phyloP scores from a whole-genome alignment of 2,329 filamentous ascomycete species.

The Fusarium foetens region DNA sequence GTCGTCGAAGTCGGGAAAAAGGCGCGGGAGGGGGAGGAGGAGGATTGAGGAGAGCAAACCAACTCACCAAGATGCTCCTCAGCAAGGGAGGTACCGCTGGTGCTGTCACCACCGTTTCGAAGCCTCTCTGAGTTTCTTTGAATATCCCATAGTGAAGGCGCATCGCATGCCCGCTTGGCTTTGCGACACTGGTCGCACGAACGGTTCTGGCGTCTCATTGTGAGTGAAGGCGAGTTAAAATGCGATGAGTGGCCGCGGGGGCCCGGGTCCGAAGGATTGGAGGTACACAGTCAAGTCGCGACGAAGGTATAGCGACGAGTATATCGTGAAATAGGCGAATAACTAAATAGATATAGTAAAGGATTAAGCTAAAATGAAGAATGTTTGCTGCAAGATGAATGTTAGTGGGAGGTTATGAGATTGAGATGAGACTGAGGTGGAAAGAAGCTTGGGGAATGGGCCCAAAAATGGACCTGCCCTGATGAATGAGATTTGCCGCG shows the following conservation, averaged over 20 bases:
- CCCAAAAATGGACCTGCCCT: constrained; percentile 16
- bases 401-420: constrained; percentile 20
- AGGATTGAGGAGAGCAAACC: neutral
- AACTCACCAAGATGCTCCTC: constrained; percentile 45
- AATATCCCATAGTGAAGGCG: constrained; percentile 45
- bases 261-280: constrained; percentile 8
- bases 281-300: constrained; percentile 18
- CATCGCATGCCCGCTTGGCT: constrained; percentile 45
- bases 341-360: neutral
- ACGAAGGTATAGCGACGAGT: constrained; percentile 16
- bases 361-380: constrained; percentile 19
- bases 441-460: constrained; percentile 28
- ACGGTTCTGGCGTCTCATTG: constrained; percentile 45
- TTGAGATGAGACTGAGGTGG: constrained; percentile 28
- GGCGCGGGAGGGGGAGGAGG: constrained; percentile 24
- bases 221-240: constrained; percentile 14
- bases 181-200: constrained; percentile 46
- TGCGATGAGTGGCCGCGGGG: constrained; percentile 4
- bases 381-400: constrained; percentile 16
- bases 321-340: neutral
- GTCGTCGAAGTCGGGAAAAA: constrained; percentile 26
- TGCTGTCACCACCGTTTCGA: constrained; percentile 34
- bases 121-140: constrained; percentile 43
- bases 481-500: constrained; percentile 43
- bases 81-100: constrained; percentile 39